Evolutionary conservation across 2,329 filamentous ascomycete genomes (phyloP).

Genomic region (Beauveria sp.): DNA sequence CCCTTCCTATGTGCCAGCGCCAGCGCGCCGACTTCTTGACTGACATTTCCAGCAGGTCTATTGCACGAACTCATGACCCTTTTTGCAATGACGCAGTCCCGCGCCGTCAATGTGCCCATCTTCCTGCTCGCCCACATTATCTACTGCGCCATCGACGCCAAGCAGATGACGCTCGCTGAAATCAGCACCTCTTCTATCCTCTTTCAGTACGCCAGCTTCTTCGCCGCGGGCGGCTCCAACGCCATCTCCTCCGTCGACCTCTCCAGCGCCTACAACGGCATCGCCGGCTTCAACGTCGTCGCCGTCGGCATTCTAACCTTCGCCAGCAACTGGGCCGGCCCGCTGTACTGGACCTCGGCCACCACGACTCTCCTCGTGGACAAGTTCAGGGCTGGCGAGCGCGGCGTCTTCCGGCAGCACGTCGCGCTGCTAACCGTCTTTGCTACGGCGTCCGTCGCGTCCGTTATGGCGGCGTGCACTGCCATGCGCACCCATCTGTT

Average conservation of each 20-base stretch:
- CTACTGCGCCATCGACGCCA: constrained; percentile 38
- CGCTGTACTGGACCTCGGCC: constrained; percentile 77
- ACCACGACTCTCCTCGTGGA: constrained; percentile 51
- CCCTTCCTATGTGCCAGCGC: no score
- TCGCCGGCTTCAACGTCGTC: constrained; percentile 71
- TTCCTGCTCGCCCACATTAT: constrained; percentile 66
- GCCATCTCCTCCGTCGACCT: constrained; percentile 94
- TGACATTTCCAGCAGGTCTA: constrained; percentile 25
- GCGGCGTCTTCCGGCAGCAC: constrained; percentile 40
- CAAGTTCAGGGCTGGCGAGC: constrained; percentile 19
- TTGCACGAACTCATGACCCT: constrained; percentile 67
- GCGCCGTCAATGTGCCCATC: constrained; percentile 76
- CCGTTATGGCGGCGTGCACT: constrained; percentile 85
- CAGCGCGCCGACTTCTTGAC: background rate
- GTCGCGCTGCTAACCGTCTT: constrained; percentile 63
- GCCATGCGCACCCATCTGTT: constrained; percentile 81
- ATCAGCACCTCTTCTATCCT: constrained; percentile 65
- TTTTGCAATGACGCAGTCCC: constrained; percentile 79
- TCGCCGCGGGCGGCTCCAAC: constrained; percentile 84
- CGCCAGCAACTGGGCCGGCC: constrained; percentile 81
- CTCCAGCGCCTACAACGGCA: constrained; percentile 89
- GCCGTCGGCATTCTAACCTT: constrained; percentile 80
- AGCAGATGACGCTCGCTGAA: constrained; percentile 43
- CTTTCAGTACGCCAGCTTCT: constrained; percentile 77
- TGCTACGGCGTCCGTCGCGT: constrained; percentile 53